phyloP scores from a whole-genome alignment of 352 stramenopile species.

The Pythium chondricola region DNA sequence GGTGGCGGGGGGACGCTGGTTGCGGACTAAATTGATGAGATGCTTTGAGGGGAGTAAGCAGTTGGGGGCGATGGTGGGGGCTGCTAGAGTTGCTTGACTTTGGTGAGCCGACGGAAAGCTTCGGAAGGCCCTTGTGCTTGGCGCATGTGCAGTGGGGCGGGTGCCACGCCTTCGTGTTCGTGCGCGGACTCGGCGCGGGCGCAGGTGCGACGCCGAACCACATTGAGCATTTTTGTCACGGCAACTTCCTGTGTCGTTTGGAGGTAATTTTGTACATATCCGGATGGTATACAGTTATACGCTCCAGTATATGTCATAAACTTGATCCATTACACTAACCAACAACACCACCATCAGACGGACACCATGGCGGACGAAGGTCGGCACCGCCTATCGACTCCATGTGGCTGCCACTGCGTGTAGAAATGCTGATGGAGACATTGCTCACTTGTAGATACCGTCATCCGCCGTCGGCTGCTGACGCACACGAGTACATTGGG shows the following conservation, averaged over 20 bases:
- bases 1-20: no score
- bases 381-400: conserved; percentile 9
- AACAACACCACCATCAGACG: no score
- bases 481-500: conserved; percentile 75
- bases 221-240: conserved; percentile 19
- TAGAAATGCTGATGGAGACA: not conserved
- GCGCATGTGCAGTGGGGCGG: conserved; percentile 33
- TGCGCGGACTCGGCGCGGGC: conserved; percentile 27
- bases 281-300: no score
- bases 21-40: no score
- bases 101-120: no score
- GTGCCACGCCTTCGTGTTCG: conserved; percentile 31
- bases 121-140: conserved; percentile 15
- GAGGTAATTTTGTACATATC: no score
- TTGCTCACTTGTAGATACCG: conserved; percentile 26
- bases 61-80: no score
- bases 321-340: no score
- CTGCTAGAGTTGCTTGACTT: no score
- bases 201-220: conserved; percentile 66
- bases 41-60: no score
- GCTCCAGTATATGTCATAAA: no score
- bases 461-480: conserved; percentile 69
- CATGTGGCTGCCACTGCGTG: not conserved
- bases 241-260: no score
- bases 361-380: conserved; percentile 68